These are phyloP conservation scores for Echria macrotheca DNA, from an alignment of 495 filamentous ascomycete genomes.

Conservation along the genomic window DNA sequence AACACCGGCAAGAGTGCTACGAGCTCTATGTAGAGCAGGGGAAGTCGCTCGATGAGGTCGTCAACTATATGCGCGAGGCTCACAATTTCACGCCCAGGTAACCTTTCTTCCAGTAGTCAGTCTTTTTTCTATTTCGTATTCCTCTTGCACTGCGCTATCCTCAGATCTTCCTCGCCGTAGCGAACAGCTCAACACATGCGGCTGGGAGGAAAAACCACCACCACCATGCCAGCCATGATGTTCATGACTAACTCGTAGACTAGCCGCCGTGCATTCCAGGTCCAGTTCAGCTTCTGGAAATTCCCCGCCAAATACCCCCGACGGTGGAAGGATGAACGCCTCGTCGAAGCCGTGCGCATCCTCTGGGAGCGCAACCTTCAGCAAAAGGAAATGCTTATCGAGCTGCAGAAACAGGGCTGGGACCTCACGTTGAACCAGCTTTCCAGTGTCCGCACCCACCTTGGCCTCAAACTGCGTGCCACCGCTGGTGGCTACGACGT, in stretches of 20 bases:
- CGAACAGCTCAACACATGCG: no score
- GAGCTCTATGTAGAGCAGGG: conserved; percentile 70
- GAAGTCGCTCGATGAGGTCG: conserved; percentile 61
- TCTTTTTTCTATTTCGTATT: conserved; percentile 1
- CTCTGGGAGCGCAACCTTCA: conserved; percentile 69
- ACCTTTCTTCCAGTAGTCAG: conserved; percentile 7
- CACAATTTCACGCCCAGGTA: conserved; percentile 65
- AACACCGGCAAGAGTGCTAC: conserved; percentile 61
- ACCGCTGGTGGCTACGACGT: conserved; percentile 46
- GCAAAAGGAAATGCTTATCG: conserved; percentile 67
- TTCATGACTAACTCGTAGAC: not conserved
- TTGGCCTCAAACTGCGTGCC: conserved; percentile 59
- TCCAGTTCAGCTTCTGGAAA: conserved; percentile 69
- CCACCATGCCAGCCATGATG: no score
- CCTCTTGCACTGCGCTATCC: no score
- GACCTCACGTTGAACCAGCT: conserved; percentile 65
- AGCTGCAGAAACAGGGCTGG: conserved; percentile 62
- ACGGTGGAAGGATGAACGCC: conserved; percentile 57
- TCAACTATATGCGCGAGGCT: conserved; percentile 54
- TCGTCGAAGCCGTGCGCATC: conserved; percentile 63
- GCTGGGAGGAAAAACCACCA: conserved; percentile 12
- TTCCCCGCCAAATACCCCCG: conserved; percentile 71
- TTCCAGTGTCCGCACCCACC: conserved; percentile 57
- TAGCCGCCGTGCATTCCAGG: conserved; percentile 71
- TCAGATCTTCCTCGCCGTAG: no score